phyloP scores from a whole-genome alignment of 495 filamentous ascomycete species.

The Xylaria acuta region DNA sequence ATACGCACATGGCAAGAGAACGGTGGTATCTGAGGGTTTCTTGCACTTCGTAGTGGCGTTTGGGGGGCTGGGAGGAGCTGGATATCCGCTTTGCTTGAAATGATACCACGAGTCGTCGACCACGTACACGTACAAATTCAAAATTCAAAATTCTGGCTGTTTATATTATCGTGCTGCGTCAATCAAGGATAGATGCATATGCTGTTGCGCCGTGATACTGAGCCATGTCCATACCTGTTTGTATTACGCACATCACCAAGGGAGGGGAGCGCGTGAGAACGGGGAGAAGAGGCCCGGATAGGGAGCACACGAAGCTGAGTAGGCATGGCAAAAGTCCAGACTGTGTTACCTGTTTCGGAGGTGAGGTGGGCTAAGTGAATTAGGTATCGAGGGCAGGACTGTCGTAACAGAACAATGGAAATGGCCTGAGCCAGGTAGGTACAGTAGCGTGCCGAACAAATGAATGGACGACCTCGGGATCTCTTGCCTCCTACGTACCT shows the following conservation, averaged over 20 bases:
- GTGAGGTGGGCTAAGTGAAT: no score
- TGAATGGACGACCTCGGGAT: not conserved
- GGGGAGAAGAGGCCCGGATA: not conserved
- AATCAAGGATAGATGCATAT: not conserved
- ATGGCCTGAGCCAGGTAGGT: no score
- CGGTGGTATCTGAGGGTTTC: not conserved
- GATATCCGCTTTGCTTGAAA: conserved; percentile 7
- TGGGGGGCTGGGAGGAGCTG: not conserved
- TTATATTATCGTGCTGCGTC: not conserved
- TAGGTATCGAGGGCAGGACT: not conserved
- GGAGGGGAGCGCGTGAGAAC: not conserved
- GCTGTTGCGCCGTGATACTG: not conserved
- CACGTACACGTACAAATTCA: not conserved
- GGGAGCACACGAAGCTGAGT: not conserved
- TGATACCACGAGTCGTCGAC: conserved; percentile 4
- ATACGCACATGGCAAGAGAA: not conserved
- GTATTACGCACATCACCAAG: not conserved
- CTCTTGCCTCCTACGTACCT: not conserved
- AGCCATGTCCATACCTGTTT: not conserved
- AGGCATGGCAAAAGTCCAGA: not conserved
- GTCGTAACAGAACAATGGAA: not conserved
- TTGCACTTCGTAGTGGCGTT: not conserved
- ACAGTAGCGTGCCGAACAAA: not conserved
- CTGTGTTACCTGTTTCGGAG: not conserved
- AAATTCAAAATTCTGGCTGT: not conserved